A percentile compares a stretch with the other conserved stretches of the same genome.
These are phyloP conservation scores for Macaranga tanarius DNA, from an alignment of 441 rosid genomes.

Conservation along the genomic window DNA sequence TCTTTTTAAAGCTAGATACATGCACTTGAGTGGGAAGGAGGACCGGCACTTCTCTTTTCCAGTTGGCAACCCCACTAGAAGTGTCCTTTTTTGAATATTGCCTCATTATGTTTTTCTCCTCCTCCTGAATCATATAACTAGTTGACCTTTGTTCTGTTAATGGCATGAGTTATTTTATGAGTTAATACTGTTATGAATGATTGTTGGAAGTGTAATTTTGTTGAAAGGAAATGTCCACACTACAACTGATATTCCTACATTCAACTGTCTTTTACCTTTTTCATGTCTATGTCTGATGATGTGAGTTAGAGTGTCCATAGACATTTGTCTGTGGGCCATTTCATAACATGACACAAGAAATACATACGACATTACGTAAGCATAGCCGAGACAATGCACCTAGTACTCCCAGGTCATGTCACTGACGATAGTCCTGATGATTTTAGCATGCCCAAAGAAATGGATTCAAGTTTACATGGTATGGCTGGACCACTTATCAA, in stretches of 20 bases:
- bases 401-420: conserved; percentile 7
- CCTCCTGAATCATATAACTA: background rate
- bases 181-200: background rate
- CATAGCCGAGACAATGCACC: background rate
- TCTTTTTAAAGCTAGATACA: conserved; percentile 2
- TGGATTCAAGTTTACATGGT: background rate
- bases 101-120: background rate
- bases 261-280: background rate
- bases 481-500: background rate
- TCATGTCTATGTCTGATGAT: conserved; percentile 3
- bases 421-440: conserved; percentile 5
- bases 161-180: background rate
- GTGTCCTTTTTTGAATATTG: background rate
- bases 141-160: background rate
- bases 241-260: background rate
- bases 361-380: background rate
- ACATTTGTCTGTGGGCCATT: conserved; percentile 12
- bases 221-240: background rate
- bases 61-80: background rate
- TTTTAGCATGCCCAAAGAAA: background rate
- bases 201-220: background rate
- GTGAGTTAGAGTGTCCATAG: background rate
- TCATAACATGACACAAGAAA: background rate
- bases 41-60: background rate
- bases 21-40: conserved; percentile 2